These are phyloP conservation scores for Sextonia rubra DNA, from an alignment of 164 flowering plant genomes.

Conservation along the genomic window DNA sequence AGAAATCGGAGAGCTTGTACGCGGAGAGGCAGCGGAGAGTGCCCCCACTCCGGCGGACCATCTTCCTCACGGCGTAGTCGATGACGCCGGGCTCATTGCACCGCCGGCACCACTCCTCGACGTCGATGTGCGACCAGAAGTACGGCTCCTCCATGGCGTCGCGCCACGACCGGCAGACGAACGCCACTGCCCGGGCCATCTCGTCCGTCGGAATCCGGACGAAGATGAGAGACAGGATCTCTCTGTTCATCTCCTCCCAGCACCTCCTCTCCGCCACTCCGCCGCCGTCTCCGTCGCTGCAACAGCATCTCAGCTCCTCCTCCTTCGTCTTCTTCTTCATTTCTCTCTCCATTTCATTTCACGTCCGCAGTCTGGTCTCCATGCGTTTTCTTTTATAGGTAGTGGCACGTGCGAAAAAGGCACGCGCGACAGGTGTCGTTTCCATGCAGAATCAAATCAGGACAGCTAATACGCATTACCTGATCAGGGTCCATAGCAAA, in stretches of 20 bases:
- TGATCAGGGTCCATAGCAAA: no score
- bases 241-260: conserved; percentile 76
- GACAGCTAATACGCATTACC: no score
- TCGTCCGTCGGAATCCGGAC: conserved; percentile 53
- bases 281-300: background rate
- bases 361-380: background rate
- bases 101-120: conserved; percentile 60
- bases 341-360: background rate
- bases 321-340: background rate
- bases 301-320: background rate
- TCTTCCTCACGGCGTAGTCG: conserved; percentile 26
- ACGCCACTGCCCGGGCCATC: conserved; percentile 54
- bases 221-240: conserved; percentile 66
- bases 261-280: conserved; percentile 23
- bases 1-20: conserved; percentile 25
- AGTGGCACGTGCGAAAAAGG: background rate
- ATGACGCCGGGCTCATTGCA: conserved; percentile 17
- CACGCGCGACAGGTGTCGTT: background rate
- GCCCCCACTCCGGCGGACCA: conserved; percentile 49
- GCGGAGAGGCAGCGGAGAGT: conserved; percentile 54
- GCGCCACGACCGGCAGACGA: conserved; percentile 79
- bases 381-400: background rate
- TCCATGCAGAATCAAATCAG: no score
- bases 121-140: conserved; percentile 89
- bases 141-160: conserved; percentile 64